A percentile compares a stretch with the other conserved stretches of the same genome.
These are phyloP conservation scores for Thalassiosira profunda DNA, from an alignment of 108 stramenopile genomes.

Conservation along the genomic window DNA sequence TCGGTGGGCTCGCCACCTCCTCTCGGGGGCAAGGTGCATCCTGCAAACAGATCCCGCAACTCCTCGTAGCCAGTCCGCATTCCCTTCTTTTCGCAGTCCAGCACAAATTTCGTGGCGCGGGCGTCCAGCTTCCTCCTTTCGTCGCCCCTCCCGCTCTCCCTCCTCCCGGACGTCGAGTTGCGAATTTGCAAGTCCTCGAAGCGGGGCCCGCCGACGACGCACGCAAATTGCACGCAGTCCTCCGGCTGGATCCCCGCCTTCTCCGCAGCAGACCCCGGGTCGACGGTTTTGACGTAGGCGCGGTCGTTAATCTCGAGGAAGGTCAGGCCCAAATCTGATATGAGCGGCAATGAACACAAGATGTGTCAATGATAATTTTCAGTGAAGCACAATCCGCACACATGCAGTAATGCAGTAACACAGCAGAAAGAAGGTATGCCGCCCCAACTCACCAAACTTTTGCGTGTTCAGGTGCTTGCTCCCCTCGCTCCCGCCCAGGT, in stretches of 20 bases:
- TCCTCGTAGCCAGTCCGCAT: conserved; percentile 76
- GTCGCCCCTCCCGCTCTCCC: background rate
- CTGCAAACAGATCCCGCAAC: conserved; percentile 53
- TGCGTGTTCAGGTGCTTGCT: conserved; percentile 14
- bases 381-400: background rate
- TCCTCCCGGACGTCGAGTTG: background rate
- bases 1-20: background rate
- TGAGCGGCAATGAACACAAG: no score
- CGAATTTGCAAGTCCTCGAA: conserved; percentile 23
- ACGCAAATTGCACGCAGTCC: conserved; percentile 85
- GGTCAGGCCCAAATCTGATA: conserved; percentile 64
- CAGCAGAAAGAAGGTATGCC: background rate
- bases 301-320: conserved; percentile 82
- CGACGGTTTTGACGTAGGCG: conserved; percentile 77
- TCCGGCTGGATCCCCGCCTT: conserved; percentile 63
- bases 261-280: conserved; percentile 48
- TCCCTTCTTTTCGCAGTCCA: conserved; percentile 75
- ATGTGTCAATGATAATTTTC: background rate
- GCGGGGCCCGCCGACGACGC: conserved; percentile 55
- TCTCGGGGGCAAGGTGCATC: conserved; percentile 38
- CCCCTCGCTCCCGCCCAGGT: conserved; percentile 13
- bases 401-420: background rate
- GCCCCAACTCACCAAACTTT: conserved; percentile 38
- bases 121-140: conserved; percentile 20
- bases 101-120: conserved; percentile 48